Evolutionary conservation across 345 rosid species (phyloP).

Genomic region (Hevea brasiliensis): DNA sequence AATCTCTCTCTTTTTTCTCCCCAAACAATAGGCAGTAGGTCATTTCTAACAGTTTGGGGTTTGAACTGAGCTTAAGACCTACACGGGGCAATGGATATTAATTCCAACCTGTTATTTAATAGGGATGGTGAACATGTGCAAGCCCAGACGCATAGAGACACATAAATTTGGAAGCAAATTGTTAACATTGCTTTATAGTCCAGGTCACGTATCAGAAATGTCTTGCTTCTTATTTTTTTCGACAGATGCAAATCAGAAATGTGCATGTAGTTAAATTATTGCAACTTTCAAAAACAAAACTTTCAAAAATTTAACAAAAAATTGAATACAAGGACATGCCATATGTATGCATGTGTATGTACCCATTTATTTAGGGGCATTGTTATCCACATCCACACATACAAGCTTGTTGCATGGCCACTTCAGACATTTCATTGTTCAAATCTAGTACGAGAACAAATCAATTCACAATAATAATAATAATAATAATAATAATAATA

Average conservation of each 20-base stretch:
- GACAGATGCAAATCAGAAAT: not conserved
- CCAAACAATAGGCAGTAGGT: not conserved
- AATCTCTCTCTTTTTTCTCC: not conserved
- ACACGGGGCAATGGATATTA: not conserved
- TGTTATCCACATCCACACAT: not conserved
- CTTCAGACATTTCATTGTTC: not conserved
- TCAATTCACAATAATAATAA: too few species aligned
- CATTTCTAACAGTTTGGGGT: not conserved
- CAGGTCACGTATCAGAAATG: not conserved
- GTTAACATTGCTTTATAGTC: not conserved
- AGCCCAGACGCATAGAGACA: not conserved
- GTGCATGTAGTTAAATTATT: not conserved
- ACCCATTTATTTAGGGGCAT: not conserved
- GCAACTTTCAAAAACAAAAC: not conserved
- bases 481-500: too few species aligned
- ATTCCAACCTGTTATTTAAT: not conserved
- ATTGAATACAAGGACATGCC: not conserved
- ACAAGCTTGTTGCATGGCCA: not conserved
- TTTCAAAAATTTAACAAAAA: not conserved
- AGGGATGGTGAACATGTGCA: not conserved
- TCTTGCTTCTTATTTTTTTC: not conserved
- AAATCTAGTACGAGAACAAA: too few species aligned
- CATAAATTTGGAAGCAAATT: not conserved
- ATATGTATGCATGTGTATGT: too few species aligned
- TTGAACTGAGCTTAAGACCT: not conserved